These are phyloP conservation scores for Hypoxylon intermedium DNA, from an alignment of 495 filamentous ascomycete genomes.

Conservation along the genomic window DNA sequence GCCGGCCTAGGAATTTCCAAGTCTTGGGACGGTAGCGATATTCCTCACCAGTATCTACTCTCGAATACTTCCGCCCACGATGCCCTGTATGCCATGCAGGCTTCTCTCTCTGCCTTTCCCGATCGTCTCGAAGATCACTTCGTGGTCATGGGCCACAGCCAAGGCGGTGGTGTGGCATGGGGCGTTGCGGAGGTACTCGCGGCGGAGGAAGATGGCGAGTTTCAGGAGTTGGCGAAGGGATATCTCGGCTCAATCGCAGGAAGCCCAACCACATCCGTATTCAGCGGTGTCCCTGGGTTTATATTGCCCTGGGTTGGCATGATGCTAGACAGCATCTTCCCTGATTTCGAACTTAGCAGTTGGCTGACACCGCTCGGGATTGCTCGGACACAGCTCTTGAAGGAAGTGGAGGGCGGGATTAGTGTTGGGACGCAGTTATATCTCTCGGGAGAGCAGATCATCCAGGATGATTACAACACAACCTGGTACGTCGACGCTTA, in stretches of 20 bases:
- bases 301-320: slow-evolving; percentile 28
- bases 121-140: slow-evolving; percentile 46
- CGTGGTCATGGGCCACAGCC: slow-evolving; percentile 56
- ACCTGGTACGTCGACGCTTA: slow-evolving; percentile 40
- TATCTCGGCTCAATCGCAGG: slow-evolving; percentile 54
- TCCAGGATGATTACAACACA: slow-evolving; percentile 9
- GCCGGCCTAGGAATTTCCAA: slow-evolving; percentile 59
- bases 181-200: slow-evolving; percentile 49
- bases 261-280: slow-evolving; percentile 45
- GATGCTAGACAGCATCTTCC: slow-evolving; percentile 15
- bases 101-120: slow-evolving; percentile 53
- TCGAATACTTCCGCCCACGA: slow-evolving; percentile 51
- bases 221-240: slow-evolving; percentile 38
- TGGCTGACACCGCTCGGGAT: slow-evolving; percentile 42
- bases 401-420: slow-evolving; percentile 44
- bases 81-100: slow-evolving; percentile 51
- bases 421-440: slow-evolving; percentile 33
- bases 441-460: slow-evolving; percentile 28
- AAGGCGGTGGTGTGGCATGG: slow-evolving; percentile 59
- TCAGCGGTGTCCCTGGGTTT: slow-evolving; percentile 28
- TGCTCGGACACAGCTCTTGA: slow-evolving; percentile 41
- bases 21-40: slow-evolving; percentile 44
- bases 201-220: not conserved
- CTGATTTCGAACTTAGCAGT: slow-evolving; percentile 26
- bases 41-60: slow-evolving; percentile 53